Evolutionary conservation across 1,284 basidiomycete species (phyloP), one percentile per base, ranked within the genome.

Genomic region (Limonomyces culmigenus): DNA sequence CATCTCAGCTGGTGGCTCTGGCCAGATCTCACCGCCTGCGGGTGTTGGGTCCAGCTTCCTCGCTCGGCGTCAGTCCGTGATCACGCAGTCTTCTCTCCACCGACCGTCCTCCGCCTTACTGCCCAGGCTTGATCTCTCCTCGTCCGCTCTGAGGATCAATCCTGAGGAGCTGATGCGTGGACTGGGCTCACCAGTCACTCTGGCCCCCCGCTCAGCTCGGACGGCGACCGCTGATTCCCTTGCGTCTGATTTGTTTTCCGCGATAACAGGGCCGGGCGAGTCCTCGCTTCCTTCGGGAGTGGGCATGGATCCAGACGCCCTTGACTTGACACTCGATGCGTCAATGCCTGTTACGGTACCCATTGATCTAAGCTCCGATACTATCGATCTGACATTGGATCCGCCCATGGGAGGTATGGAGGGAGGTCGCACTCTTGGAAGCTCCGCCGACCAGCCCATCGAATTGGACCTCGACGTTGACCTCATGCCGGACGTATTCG

Each of bases 401-500:
- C 42, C 38, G 17, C 40, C 38, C 29, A 39, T 40, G 39, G 50
- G 43, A 41, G 42, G 52, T 41, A 46, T 58, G 35, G 49, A 55
- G 38, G 40, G 59, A 36, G 51, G 61, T 39, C 21, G 49, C 8
- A 38, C 55, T 14, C 47, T 69, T 16, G 74, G 79, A 5, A 71
- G 55, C 46, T 76, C 74, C 4, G 77, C 69, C 0, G 79, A 84
- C 50, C 78, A 79, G 47, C 79, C 80, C 11, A 84, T 84, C 39
- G 80, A 83, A 47, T 62, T 84, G 11, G 79, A 84, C 49, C 46
- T 83, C 33, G 78, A 81, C 38, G 70, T 80, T 52, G 74, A 78
- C 39, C 69, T 77, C 38, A 69, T 74, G 44, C 67, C 66, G 59
- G 44, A 32, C 43, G 41, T 41, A 27, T 55, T 56, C 36, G 46